A percentile compares a stretch with the other conserved stretches of the same genome.
Evolutionary conservation across 1,139 yeast species (phyloP).

Genomic region (Debaryomycetaceae sp.): DNA sequence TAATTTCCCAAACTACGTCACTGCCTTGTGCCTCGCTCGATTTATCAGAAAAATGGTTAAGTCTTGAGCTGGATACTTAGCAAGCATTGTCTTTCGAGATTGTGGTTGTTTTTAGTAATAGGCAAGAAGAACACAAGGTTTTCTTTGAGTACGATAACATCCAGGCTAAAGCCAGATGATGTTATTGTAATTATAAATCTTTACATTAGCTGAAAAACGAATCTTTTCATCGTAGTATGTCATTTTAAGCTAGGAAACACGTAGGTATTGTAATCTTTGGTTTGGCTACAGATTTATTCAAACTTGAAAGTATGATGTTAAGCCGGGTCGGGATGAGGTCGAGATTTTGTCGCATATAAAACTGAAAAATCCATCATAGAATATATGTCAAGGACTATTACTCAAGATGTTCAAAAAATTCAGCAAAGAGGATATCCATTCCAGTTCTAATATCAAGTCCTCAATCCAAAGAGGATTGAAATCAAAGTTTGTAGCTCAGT

Average conservation of each 20-base stretch:
- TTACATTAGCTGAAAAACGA: slow-evolving; percentile 31
- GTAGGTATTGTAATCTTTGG: neutral
- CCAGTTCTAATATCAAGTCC: slow-evolving; percentile 88
- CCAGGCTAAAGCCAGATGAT: slow-evolving; percentile 53
- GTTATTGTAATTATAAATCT: slow-evolving; percentile 71
- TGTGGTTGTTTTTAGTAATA: slow-evolving; percentile 28
- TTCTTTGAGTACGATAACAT: slow-evolving; percentile 78
- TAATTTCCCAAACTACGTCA: neutral
- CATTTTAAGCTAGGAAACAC: neutral
- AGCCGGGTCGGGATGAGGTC: neutral
- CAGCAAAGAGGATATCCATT: slow-evolving; percentile 81
- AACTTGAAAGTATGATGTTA: neutral
- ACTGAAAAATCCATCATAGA: neutral
- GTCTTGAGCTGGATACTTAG: slow-evolving; percentile 59
- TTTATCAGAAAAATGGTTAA: slow-evolving; percentile 22
- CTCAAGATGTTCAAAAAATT: slow-evolving; percentile 59
- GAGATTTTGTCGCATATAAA: neutral
- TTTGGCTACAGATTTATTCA: neutral
- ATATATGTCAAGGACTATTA: neutral
- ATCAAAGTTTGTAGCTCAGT: slow-evolving; percentile 66
- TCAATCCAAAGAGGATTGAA: slow-evolving; percentile 87
- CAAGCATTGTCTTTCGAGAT: slow-evolving; percentile 27
- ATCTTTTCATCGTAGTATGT: too few species aligned
- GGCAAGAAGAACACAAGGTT: slow-evolving; percentile 56
- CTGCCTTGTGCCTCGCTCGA: slow-evolving; percentile 76